phyloP scores from a whole-genome alignment of 805 yeast genomes.

The Teunomyces cretensis region DNA sequence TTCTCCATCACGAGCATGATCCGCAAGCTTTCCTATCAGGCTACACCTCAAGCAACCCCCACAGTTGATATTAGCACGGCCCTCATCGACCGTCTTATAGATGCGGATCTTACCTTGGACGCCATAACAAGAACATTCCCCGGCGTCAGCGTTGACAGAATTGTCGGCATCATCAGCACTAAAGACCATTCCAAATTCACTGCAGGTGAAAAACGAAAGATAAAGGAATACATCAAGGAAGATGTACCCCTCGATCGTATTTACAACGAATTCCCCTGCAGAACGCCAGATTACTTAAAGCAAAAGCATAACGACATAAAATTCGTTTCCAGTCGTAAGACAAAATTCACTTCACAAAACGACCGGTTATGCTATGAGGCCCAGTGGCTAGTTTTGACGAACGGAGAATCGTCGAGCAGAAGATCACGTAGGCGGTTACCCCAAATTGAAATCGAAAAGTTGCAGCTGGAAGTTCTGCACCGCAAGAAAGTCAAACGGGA shows the following conservation, averaged over 20 bases:
- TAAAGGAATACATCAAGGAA: slow-evolving; percentile 16
- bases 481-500: not conserved
- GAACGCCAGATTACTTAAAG: slow-evolving; percentile 20
- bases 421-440: not conserved
- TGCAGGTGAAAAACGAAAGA: slow-evolving; percentile 21
- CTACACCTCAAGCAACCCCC: not conserved
- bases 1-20: slow-evolving; percentile 1
- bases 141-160: not conserved
- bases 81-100: not conserved
- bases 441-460: not conserved
- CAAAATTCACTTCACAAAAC: slow-evolving; percentile 24
- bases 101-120: slow-evolving; percentile 4
- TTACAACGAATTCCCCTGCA: slow-evolving; percentile 21
- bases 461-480: not conserved
- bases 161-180: slow-evolving; percentile 6
- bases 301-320: slow-evolving; percentile 22
- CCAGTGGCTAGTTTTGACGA: slow-evolving; percentile 32
- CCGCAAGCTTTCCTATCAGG: not conserved
- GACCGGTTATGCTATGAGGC: slow-evolving; percentile 41
- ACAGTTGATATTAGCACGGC: not conserved
- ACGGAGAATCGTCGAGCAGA: slow-evolving; percentile 6
- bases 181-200: slow-evolving; percentile 12
- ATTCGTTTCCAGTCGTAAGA: slow-evolving; percentile 25
- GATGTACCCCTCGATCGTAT: slow-evolving; percentile 14
- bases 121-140: slow-evolving; percentile 3